Evolutionary conservation across 441 rosid genomes (phyloP), one percentile per base, ranked within the genome.

Genomic region (Kokia cookei): DNA sequence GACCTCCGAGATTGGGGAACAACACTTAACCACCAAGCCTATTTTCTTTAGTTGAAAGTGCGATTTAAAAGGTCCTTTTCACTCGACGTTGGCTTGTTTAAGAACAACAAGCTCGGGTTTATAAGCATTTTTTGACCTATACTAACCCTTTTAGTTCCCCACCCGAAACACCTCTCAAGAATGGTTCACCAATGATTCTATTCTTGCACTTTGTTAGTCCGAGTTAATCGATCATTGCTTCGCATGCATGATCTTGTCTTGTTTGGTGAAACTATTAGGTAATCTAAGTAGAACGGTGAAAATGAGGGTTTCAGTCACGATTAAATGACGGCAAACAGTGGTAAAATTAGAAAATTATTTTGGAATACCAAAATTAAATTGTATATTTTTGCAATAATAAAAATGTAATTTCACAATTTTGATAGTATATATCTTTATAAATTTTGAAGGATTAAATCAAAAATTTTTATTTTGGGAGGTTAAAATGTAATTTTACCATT

Each of bases 271-370:
- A 10, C 24, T 65, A 53, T 77, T 79, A 13, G 81, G 80, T 29
- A 79, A 35, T n/a, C 84, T 69, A 15, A 84, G 75, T 51, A 75
- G 74, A 3, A 83, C 84, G 8, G 82, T 79, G 82, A 75, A 84
- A 65, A 75, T 76, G n/a, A 84, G 80, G 58, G 86, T 81, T 77
- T 84, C 87, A 12, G 71, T 45, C 62, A 84, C 84, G 3, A 83
- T 79, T 14, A 81, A 69, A 78, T 19, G 22, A 19, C 0, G 22
- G 0, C 22, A 19, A 19, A 19, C 0, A 19, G 0, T 19, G 22
- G 22, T 0, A 19, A 0, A 19, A 0, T 0, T 19, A 19, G 22
- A 19, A 19, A 19, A 19, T 19, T 19, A 19, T 19, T 19, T 19
- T 19, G 22, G 0, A 0, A 0, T 0, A 19, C 0, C 22, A 19